Evolutionary conservation across 2,329 filamentous ascomycete species (phyloP), one percentile per base, ranked within the genome.

Genomic region (Furcasterigmium furcatum): DNA sequence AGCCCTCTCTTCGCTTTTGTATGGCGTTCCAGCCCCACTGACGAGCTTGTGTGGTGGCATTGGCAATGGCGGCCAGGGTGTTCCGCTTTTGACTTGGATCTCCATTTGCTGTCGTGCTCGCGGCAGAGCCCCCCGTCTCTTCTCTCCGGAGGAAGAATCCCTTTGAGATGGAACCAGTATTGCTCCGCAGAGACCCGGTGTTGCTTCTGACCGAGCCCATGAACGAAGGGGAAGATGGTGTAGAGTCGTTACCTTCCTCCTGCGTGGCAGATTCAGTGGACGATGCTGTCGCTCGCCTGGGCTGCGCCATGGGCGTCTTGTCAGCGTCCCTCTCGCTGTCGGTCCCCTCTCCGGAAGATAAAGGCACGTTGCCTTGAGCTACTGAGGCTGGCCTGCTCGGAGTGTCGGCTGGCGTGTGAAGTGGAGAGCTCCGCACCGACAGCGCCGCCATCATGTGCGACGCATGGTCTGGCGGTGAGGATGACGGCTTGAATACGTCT

Each of bases 361-460:
- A 79, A n/a, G 70, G 66, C 46, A 70, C 77, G 13, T 71, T 67
- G 19, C 60, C 55, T 40, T 68, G 68, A 4, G 66, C 65, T 4
- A 62, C 53, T 10, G 65, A 66, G 48, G 62, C 68, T 22, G 58
- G 59, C 50, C 62, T 67, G 46, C 49, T 58, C 47, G 55, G 65
- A 36, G 52, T 63, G 43, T 58, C 68, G 52, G 54, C 60, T 35
- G 58, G 68, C 46, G 75, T 73, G 12, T 70, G 68, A 7, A 64
- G 58, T 2, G 80, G 76, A 1, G 80, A 79, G 19, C 66, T 62
- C 16, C 79, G 73, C 16, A 72, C 77, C n/a, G 85, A 82, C 32
- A 88, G 71, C 32, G 81, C 82, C 45, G 84, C 84, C 74, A 91
- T 88, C 21, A 78, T 73, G 52, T 72, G 79, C 19, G 76, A 73